Conservation (phyloP, 2,329 filamentous ascomycete species). For the Phialemoniopsis sp. region DNA sequence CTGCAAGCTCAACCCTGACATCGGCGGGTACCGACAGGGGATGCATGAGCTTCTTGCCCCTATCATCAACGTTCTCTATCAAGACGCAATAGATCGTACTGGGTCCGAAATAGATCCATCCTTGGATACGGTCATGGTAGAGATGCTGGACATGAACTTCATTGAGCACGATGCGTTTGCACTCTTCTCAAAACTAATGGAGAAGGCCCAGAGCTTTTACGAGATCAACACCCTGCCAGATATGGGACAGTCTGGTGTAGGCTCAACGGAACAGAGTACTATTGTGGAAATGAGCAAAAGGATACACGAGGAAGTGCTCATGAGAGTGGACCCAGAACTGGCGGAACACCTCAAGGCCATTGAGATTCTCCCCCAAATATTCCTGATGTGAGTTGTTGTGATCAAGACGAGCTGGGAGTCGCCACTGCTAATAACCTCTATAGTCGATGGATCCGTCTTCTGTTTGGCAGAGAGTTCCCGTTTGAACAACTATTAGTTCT, state of each 20-base stretch:
- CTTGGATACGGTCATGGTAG: constrained; percentile 51
- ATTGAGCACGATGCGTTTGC: constrained; percentile 90
- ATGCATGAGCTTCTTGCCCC: constrained; percentile 97
- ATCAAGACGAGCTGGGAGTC: no score
- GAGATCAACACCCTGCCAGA: constrained; percentile 49
- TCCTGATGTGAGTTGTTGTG: constrained; percentile 71
- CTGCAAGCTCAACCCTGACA: constrained; percentile 83
- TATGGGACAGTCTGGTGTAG: constrained; percentile 1
- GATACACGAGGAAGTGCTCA: constrained; percentile 80
- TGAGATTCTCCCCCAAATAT: constrained; percentile 93
- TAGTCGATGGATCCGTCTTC: constrained; percentile 86
- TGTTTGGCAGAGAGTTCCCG: constrained; percentile 91
- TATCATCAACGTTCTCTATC: constrained; percentile 77
- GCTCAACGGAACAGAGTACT: constrained; percentile 42
- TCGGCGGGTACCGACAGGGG: constrained; percentile 90
- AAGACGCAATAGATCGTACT: constrained; percentile 66
- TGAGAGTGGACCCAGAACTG: constrained; percentile 42
- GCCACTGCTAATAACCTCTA: constrained; percentile 4
- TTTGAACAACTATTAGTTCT: constrained; percentile 79
- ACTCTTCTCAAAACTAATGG: constrained; percentile 84
- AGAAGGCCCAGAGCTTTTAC: constrained; percentile 81
- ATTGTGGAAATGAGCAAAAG: constrained; percentile 84
- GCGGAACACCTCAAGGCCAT: constrained; percentile 70
- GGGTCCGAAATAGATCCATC: constrained; percentile 23
- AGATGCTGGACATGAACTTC: constrained; percentile 67